Base-by-base conservation (phyloP, 2,329 filamentous ascomycete genomes). In the Graphilbum sp. region DNA sequence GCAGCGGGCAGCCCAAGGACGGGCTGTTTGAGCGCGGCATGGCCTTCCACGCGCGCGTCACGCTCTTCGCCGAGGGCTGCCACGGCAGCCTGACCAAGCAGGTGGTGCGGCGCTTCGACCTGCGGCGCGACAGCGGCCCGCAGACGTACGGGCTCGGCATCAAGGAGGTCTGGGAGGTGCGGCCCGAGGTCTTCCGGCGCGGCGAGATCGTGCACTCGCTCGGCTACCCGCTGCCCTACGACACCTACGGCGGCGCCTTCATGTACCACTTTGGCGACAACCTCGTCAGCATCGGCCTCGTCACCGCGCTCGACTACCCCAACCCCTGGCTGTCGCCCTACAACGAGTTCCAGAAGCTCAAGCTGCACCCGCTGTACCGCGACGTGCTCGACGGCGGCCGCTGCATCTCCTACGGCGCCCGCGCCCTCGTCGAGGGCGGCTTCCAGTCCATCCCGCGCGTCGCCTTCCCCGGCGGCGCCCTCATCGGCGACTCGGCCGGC, bases 241-340 rank as follows among this genome's bases (percentile, higher is more conserved):
- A 96, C 54, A 90, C 87, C 9, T 98, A 98, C 54, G 90, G 90
- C 47, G 90, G 90, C 47, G 86, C 83, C n/a, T 98, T 86, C 78
- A 87, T 98, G 83, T 98, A 98, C 54, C 90, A 98, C 59, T 98
- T 96, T 58, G 90, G 87, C 29, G 88, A 98, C 50, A 98, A 96
- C 59, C 72, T 96, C 50, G 88, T 98, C 43, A 86, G 78, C 47
- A 68, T 98, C 40, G 90, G 90, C 19, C 67, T 96, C 16, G 90
- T 98, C 11, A 82, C 92, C 29, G 87, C 87, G 19, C 69, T 98
- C 38, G 90, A 98, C 64, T 98, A 98, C 57, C 69, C 83, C 32
- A 98, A 98, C 59, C 90, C 90, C 0, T 98, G 88, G 85, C 61
- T 96, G 39, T 90, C 87, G 4, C 90, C 90, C 0, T 98, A 96